These are phyloP conservation scores for Dendryphion nanum DNA, from an alignment of 2,329 filamentous ascomycete genomes.

Conservation along the genomic window DNA sequence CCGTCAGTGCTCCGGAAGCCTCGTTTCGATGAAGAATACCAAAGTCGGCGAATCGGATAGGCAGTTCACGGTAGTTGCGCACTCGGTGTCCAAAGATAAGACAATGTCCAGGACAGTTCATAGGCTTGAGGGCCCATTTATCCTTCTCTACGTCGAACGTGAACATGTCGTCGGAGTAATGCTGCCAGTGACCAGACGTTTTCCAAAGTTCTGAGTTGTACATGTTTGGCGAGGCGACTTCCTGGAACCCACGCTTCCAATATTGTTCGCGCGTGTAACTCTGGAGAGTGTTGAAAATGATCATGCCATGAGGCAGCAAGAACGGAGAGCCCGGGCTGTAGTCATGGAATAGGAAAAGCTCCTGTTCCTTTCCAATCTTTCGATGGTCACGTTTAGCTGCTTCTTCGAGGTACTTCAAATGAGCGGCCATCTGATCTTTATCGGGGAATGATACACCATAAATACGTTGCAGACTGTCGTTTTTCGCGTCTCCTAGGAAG, in stretches of 20 bases:
- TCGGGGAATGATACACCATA: constrained; percentile 96
- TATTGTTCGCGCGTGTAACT: constrained; percentile 82
- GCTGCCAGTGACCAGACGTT: constrained; percentile 86
- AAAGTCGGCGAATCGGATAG: constrained; percentile 91
- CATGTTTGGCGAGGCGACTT: constrained; percentile 96
- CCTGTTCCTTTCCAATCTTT: constrained; percentile 90
- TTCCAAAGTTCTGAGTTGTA: constrained; percentile 94
- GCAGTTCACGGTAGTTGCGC: constrained; percentile 84
- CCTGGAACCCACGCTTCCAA: constrained; percentile 88
- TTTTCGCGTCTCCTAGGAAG: constrained; percentile 89
- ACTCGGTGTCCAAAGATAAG: constrained; percentile 81
- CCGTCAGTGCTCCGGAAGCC: constrained; percentile 84
- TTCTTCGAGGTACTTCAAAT: constrained; percentile 94
- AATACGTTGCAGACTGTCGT: constrained; percentile 94
- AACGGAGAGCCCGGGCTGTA: constrained; percentile 91
- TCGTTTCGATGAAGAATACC: constrained; percentile 95
- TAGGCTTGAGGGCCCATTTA: constrained; percentile 84
- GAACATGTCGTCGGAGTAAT: constrained; percentile 96
- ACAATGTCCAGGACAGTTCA: constrained; percentile 98
- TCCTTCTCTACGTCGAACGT: constrained; percentile 82
- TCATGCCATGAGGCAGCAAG: constrained; percentile 87
- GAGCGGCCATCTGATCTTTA: constrained; percentile 90
- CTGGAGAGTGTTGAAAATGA: constrained; percentile 88
- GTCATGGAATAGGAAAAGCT: constrained; percentile 96
- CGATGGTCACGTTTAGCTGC: constrained; percentile 97